Evolutionary conservation across 169 alveolate genomes (phyloP), one percentile per base, ranked within the genome.

Genomic region (Babesia bovis): DNA sequence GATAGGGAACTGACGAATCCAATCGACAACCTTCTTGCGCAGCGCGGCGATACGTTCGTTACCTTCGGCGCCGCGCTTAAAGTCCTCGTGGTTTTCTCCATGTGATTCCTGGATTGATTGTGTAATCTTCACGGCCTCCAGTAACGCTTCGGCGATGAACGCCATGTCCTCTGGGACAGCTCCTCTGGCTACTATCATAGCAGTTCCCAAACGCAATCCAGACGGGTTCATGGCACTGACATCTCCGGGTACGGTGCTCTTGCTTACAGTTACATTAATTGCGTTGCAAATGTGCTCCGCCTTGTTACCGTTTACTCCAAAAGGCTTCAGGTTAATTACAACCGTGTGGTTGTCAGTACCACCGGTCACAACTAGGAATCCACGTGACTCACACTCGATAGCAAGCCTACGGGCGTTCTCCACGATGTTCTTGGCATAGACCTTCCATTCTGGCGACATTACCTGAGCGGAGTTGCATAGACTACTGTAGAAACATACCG

Each of bases 291-390:
- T 88, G 65, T 83, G 89, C 63, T 94, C 93, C 35, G 87, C 75
- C 72, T 87, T 86, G n/a, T 79, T 71, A 9, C 97, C 98, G 21
- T 94, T 92, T 5, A 95, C 83, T n/a, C 89, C 90, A 36, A 73
- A 84, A n/a, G 91, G 90, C 59, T 93, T 85, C 58, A 94, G 71
- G 74, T 94, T 96, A 51, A 92, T 72, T 1, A 96, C 70, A 49
- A 96, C 74, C 30, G 95, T 85, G 81, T 96, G 99, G 71, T 94
- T 96, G 90, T 95, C 98, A 21, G 98, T 95, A 53, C 99, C 99
- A 5, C 90, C 94, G 35, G 97, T 85, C 6, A 88, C 91, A 10
- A 93, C 15, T 26, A 56, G 65, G 41, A 85, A 72, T 17, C 95
- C 94, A 65, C 77, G 79, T 26, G 60, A 78, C 32, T 74, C 61